Base-by-base conservation (phyloP, 345 rosid genomes). In the Anacardium occidentale region DNA sequence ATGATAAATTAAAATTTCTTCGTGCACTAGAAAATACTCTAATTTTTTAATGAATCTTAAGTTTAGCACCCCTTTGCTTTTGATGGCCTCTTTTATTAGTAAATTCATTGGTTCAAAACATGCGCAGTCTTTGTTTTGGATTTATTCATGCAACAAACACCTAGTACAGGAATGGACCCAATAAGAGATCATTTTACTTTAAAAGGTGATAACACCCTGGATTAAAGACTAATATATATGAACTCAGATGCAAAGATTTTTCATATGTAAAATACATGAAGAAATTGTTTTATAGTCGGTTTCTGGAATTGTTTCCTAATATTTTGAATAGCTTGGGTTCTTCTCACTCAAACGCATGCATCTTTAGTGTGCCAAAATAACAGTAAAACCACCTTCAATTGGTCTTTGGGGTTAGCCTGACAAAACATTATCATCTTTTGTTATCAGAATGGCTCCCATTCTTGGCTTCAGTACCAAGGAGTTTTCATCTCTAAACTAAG, bases 401-500 rank as follows among this genome's bases (percentile, higher is more conserved):
- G 8, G 7, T 37, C 42, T 37, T 7, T 37, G 42, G 62, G 5
- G 24, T 57, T 1, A 14, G 40, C 47, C 4, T 21, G 15, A 40
- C 60, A 3, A 20, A 5, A 20, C 22, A 54, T 26, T 65, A 68
- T 22, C 13, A 21, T n/a, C 13, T 22, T 53, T 10, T 8, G 40
- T 56, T 40, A 22, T 68, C 25, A 15, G 24, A 18, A 45, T 2
- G 1, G 52, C 61, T 68, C 34, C 48, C 29, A 50, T 29, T 66
- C 25, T 7, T 5, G 18, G 6, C 0, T 57, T 47, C 60, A 18
- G n/a, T 51, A n/a, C 56, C 25, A 17, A 11, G 32, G 45, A 53
- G 59, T 29, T 47, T n/a, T 42, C 50, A 5, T 62, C 17, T 73
- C 6, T 56, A 53, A 54, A 34, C 70, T 69, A 55, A 7, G 26